phyloP scores from a whole-genome alignment of 1,139 yeast genomes.

The Hemisphaericaspora xylanilytica region DNA sequence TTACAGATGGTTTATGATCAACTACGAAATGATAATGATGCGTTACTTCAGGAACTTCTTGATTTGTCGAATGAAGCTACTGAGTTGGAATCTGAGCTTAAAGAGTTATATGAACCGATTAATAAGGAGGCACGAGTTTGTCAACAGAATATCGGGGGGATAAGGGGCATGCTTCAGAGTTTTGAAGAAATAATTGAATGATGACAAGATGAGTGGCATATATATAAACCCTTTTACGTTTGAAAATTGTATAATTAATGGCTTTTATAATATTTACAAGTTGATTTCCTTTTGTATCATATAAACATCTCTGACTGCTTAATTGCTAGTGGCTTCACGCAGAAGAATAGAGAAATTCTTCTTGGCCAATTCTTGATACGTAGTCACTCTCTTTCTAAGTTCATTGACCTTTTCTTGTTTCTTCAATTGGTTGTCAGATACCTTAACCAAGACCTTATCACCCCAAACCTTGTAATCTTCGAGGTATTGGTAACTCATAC shows the following conservation, averaged over 20 bases:
- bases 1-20: conserved; percentile 39
- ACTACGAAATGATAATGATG: conserved; percentile 35
- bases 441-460: conserved; percentile 43
- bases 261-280: conserved; percentile 1
- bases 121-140: conserved; percentile 22
- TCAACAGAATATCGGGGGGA: not conserved
- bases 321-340: not conserved
- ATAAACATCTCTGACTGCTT: not conserved
- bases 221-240: no score
- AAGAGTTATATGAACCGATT: conserved; percentile 14
- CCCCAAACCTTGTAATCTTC: conserved; percentile 87
- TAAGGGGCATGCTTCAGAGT: not conserved
- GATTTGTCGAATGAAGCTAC: conserved; percentile 18
- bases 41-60: conserved; percentile 25
- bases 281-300: not conserved
- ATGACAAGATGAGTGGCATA: no score
- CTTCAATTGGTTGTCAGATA: conserved; percentile 41
- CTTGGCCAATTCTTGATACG: conserved; percentile 42
- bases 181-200: not conserved
- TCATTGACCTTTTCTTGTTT: conserved; percentile 33
- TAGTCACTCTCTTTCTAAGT: conserved; percentile 42
- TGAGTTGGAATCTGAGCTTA: not conserved
- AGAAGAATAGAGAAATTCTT: conserved; percentile 27
- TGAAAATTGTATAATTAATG: not conserved
- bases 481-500: conserved; percentile 79